Percentiles rank a stretch among this genome's conserved stretches.
Conservation (phyloP, 2,329 filamentous ascomycete species). For the Fusarium penzigii region DNA sequence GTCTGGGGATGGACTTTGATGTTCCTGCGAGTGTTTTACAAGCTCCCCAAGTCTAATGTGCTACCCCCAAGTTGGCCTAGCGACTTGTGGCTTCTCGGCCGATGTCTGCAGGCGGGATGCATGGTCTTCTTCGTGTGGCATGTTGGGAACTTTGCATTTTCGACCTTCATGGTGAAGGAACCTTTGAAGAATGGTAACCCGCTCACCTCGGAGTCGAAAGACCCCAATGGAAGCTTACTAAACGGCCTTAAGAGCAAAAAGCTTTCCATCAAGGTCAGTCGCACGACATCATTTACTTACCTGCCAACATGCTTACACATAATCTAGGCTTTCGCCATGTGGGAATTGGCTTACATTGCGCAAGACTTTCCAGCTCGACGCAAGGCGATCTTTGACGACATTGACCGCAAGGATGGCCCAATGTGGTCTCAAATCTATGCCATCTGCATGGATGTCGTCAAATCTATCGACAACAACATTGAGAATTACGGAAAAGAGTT, state of each 20-base stretch:
- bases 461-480: slow-evolving; percentile 67
- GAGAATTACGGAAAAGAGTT: slow-evolving; percentile 56
- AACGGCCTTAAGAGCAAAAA: slow-evolving; percentile 85
- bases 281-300: neutral
- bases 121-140: slow-evolving; percentile 76
- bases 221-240: slow-evolving; percentile 87
- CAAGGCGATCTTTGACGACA: slow-evolving; percentile 81
- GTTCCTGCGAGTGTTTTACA: slow-evolving; percentile 72
- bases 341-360: slow-evolving; percentile 84
- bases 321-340: slow-evolving; percentile 77
- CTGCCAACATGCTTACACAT: slow-evolving; percentile 24
- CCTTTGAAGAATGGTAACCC: slow-evolving; percentile 84
- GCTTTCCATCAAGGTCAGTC: slow-evolving; percentile 66
- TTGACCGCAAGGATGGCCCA: slow-evolving; percentile 77
- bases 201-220: slow-evolving; percentile 80
- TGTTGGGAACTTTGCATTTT: slow-evolving; percentile 74
- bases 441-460: slow-evolving; percentile 69
- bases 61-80: slow-evolving; percentile 60
- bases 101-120: slow-evolving; percentile 61
- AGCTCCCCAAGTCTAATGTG: slow-evolving; percentile 70
- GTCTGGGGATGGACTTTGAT: slow-evolving; percentile 71
- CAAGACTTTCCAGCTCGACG: slow-evolving; percentile 73
- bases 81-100: slow-evolving; percentile 55
- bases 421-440: slow-evolving; percentile 79
- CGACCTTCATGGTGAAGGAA: slow-evolving; percentile 75